Evolutionary conservation across 192 early-diverging fungal genomes (phyloP).

Genomic region (Neocallimastix lanati): DNA sequence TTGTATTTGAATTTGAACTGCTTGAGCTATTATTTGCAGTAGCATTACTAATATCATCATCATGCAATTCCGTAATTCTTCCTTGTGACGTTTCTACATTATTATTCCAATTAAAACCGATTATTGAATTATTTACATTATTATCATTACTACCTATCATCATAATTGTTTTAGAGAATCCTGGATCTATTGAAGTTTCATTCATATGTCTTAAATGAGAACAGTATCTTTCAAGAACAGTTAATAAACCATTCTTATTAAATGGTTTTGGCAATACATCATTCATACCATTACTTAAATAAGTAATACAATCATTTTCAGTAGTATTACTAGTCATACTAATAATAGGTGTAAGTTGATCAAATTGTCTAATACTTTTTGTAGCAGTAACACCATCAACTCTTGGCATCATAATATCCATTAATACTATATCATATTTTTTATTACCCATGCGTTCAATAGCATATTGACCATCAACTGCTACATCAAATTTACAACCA

Average conservation of each 20-base stretch:
- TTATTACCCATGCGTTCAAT: conserved; percentile 38
- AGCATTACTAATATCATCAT: neutral
- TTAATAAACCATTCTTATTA: conserved; percentile 19
- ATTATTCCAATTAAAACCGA: neutral
- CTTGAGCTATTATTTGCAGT: neutral
- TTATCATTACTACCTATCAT: neutral
- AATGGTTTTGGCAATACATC: conserved; percentile 58
- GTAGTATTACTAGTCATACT: conserved; percentile 57
- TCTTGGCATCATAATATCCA: conserved; percentile 61
- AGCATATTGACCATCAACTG: conserved; percentile 46
- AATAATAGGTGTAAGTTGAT: conserved; percentile 49
- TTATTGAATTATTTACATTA: neutral
- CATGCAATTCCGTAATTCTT: neutral
- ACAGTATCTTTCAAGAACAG: conserved; percentile 22
- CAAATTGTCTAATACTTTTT: conserved; percentile 46
- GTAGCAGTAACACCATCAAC: conserved; percentile 52
- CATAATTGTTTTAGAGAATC: neutral
- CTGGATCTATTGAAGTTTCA: neutral
- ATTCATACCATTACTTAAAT: conserved; percentile 53
- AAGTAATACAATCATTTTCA: conserved; percentile 40
- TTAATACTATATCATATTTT: conserved; percentile 53
- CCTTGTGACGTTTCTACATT: neutral
- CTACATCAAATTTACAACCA: conserved; percentile 50
- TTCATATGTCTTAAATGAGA: neutral
- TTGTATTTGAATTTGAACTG: neutral